Evolutionary conservation across 2,329 filamentous ascomycete species (phyloP).

Genomic region (Diplodia corticola): DNA sequence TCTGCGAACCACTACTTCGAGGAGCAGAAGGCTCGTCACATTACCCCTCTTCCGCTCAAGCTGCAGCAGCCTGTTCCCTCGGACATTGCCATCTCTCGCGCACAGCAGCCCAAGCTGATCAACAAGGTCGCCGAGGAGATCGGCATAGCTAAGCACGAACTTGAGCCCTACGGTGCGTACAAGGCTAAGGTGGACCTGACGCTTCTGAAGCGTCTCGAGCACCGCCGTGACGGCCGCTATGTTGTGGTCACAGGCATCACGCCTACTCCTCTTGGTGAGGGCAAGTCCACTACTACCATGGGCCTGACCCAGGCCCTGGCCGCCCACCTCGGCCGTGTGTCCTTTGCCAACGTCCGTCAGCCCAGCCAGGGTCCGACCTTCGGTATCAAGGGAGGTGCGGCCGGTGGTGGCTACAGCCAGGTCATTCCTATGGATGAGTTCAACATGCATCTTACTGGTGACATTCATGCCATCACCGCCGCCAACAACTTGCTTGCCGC

Average conservation of each 20-base stretch:
- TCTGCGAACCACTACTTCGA: slow-evolving; percentile 81
- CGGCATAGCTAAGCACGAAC: slow-evolving; percentile 82
- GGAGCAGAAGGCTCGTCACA: slow-evolving; percentile 74
- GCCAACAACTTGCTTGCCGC: slow-evolving; percentile 97
- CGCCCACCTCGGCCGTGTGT: slow-evolving; percentile 81
- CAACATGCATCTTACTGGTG: slow-evolving; percentile 94
- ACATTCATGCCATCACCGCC: slow-evolving; percentile 95
- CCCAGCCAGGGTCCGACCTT: slow-evolving; percentile 97
- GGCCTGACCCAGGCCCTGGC: slow-evolving; percentile 91
- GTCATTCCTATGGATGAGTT: slow-evolving; percentile 99
- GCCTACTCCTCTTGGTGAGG: slow-evolving; percentile 92
- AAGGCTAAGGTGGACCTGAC: slow-evolving; percentile 93
- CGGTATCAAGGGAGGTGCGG: slow-evolving; percentile 97
- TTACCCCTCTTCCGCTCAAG: slow-evolving; percentile 81
- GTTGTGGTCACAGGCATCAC: slow-evolving; percentile 94
- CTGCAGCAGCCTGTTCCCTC: slow-evolving; percentile 82
- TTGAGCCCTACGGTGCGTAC: slow-evolving; percentile 91
- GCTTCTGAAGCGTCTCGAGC: slow-evolving; percentile 77
- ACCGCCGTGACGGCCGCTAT: slow-evolving; percentile 87
- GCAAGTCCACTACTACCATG: slow-evolving; percentile 97
- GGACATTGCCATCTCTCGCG: slow-evolving; percentile 87
- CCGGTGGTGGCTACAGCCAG: slow-evolving; percentile 96
- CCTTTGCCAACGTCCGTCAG: slow-evolving; percentile 95
- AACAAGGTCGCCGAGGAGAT: slow-evolving; percentile 81
- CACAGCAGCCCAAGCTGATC: slow-evolving; percentile 90